Conservation (phyloP, 1,139 yeast genomes). For the Ashbya aceris region DNA sequence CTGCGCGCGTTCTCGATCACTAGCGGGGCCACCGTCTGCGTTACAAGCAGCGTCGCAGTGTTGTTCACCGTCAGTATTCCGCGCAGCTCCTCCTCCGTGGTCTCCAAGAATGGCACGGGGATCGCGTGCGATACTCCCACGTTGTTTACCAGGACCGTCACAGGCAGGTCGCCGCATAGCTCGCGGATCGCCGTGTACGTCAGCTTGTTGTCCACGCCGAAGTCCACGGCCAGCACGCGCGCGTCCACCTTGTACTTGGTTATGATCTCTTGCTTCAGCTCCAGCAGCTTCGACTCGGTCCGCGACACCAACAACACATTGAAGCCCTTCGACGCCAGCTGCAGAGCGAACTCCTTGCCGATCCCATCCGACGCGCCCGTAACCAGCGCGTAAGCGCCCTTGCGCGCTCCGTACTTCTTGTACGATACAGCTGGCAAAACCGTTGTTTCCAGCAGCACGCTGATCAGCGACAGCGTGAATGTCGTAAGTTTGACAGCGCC, state of each 20-base stretch:
- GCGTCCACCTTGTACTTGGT: slow-evolving; percentile 53
- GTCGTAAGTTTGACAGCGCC: slow-evolving; percentile 46
- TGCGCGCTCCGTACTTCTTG: slow-evolving; percentile 58
- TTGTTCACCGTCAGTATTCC: slow-evolving; percentile 80
- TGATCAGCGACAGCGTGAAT: slow-evolving; percentile 33
- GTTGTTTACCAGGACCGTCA: slow-evolving; percentile 75
- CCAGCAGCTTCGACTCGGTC: slow-evolving; percentile 66
- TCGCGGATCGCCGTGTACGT: slow-evolving; percentile 48
- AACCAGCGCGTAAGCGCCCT: slow-evolving; percentile 53
- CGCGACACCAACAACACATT: slow-evolving; percentile 78
- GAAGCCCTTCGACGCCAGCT: slow-evolving; percentile 78
- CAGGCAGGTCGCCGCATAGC: slow-evolving; percentile 41
- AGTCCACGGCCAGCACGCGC: slow-evolving; percentile 69
- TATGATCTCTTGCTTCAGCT: slow-evolving; percentile 55
- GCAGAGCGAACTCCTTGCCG: slow-evolving; percentile 83
- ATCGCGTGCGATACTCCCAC: slow-evolving; percentile 93
- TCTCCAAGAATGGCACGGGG: slow-evolving; percentile 87
- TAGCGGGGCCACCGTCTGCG: slow-evolving; percentile 65
- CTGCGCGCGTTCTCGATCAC: slow-evolving; percentile 45
- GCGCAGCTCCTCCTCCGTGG: slow-evolving; percentile 61
- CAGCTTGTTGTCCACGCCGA: slow-evolving; percentile 37
- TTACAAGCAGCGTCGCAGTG: slow-evolving; percentile 72
- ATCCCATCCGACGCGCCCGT: slow-evolving; percentile 98
- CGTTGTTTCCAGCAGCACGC: slow-evolving; percentile 47
- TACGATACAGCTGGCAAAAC: slow-evolving; percentile 57